Evolutionary conservation across 176 grass and related monocot species (phyloP), one percentile per base, ranked within the genome.

Genomic region (Triticum timopheevii): DNA sequence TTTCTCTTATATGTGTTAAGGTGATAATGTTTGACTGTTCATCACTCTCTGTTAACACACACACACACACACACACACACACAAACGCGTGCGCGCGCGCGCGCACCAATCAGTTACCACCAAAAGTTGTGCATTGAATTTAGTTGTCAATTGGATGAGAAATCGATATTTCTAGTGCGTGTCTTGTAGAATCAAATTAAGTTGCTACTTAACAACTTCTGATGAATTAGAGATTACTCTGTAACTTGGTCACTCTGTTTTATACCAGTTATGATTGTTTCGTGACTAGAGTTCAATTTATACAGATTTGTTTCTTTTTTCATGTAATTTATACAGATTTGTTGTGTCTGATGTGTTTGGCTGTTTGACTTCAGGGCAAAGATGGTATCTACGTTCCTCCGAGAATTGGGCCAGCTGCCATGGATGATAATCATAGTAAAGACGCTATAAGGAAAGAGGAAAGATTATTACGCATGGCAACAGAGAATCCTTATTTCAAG

Each of bases 311-410:
- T 30, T 30, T 30, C 28, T 35, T 80, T 40, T 84, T 4, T 5
- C 44, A 49, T 50, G 17, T 80, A 27, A 11, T 87, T 40, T 87
- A 73, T 83, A 12, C 24, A 76, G 27, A 10, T 36, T 34, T 20
- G n/a, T 63, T 62, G 42, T 67, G 19, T 69, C 82, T 91, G 77
- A 85, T 85, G 62, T 77, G 62, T 77, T 20, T 16, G 66, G 22
- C 33, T 39, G 11, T 6, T 70, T 65, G 82, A 76, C 24, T 88
- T 81, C 63, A 99, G 92, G 92, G 79, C 72, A 84, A 86, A 34
- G 90, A 80, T 89, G 94, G 97, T 40, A 13, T 99, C 56, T 99
- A 99, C 77, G 87, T 83, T 58, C 94, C 94, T 31, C 97, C 89
- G 0, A 93, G 87, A 87, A 90, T 96, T 92, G 88, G 90, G 79